These are phyloP conservation scores for Ganoderma lingzhi DNA, from an alignment of 1,284 basidiomycete genomes.

Conservation along the genomic window DNA sequence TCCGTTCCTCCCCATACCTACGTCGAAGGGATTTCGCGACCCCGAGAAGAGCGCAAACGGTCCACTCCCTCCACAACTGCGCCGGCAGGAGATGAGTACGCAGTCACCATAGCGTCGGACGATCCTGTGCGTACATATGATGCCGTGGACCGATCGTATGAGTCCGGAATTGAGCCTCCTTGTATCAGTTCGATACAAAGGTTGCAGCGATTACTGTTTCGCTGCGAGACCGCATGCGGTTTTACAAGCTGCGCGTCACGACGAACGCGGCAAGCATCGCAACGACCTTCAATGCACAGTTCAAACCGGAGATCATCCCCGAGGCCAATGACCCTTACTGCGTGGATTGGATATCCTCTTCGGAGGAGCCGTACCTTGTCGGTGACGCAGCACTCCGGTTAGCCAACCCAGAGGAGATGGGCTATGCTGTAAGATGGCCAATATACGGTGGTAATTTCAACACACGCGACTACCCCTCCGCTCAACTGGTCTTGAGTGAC, in stretches of 20 bases:
- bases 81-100: conserved; percentile 54
- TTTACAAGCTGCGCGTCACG: conserved; percentile 85
- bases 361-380: conserved; percentile 65
- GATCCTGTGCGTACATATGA: conserved; percentile 61
- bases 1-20: conserved; percentile 52
- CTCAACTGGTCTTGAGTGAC: conserved; percentile 79
- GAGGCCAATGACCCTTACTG: conserved; percentile 84
- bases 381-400: conserved; percentile 83
- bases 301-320: conserved; percentile 82
- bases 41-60: conserved; percentile 46
- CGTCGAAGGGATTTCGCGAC: conserved; percentile 62
- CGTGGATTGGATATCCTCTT: conserved; percentile 80
- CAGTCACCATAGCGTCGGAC: conserved; percentile 52
- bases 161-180: conserved; percentile 1
- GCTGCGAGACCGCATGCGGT: conserved; percentile 85
- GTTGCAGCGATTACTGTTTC: conserved; percentile 77
- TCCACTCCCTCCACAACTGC: conserved; percentile 32
- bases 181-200: conserved; percentile 72
- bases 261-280: conserved; percentile 78
- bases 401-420: conserved; percentile 69
- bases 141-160: not conserved
- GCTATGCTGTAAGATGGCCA: conserved; percentile 82
- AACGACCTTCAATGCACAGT: conserved; percentile 78
- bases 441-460: conserved; percentile 84
- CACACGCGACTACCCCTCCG: conserved; percentile 75